phyloP scores from a whole-genome alignment of 441 rosid genomes.

The Croton setiger region DNA sequence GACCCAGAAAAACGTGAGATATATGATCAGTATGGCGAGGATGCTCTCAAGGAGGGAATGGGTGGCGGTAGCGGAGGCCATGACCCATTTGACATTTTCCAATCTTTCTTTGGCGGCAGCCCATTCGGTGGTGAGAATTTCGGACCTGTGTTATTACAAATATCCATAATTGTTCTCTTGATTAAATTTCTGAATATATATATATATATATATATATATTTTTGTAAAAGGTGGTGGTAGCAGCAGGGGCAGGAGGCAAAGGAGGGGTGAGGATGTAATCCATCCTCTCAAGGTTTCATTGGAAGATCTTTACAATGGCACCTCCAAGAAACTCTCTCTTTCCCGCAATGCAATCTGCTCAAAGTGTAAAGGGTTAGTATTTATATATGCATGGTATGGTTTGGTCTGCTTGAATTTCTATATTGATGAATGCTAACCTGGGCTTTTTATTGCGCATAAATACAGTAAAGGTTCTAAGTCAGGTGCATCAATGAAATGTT shows the following conservation, averaged over 20 bases:
- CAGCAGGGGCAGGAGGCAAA: constrained; percentile 81
- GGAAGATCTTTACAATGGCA: constrained; percentile 81
- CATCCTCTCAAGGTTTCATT: constrained; percentile 83
- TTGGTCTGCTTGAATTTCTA: background rate
- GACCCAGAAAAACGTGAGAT: constrained; percentile 93
- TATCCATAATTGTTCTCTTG: background rate
- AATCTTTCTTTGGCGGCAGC: constrained; percentile 82
- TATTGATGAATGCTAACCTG: background rate
- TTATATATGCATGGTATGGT: background rate
- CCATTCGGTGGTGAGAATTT: constrained; percentile 61
- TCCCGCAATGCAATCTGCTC: constrained; percentile 70
- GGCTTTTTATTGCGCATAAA: constrained; percentile 4
- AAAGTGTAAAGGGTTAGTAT: constrained; percentile 81
- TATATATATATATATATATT: background rate
- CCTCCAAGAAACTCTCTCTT: constrained; percentile 72
- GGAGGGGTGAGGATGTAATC: constrained; percentile 83
- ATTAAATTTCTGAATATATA: background rate
- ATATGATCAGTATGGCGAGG: constrained; percentile 94
- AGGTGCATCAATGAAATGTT: constrained; percentile 80
- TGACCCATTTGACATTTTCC: constrained; percentile 91
- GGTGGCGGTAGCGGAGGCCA: constrained; percentile 77
- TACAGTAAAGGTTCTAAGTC: constrained; percentile 94
- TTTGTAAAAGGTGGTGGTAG: constrained; percentile 53
- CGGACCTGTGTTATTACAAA: background rate
- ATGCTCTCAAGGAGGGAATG: constrained; percentile 96